Base-by-base conservation (phyloP, 2,329 filamentous ascomycete genomes). In the Trichoderma afroharzianum region DNA sequence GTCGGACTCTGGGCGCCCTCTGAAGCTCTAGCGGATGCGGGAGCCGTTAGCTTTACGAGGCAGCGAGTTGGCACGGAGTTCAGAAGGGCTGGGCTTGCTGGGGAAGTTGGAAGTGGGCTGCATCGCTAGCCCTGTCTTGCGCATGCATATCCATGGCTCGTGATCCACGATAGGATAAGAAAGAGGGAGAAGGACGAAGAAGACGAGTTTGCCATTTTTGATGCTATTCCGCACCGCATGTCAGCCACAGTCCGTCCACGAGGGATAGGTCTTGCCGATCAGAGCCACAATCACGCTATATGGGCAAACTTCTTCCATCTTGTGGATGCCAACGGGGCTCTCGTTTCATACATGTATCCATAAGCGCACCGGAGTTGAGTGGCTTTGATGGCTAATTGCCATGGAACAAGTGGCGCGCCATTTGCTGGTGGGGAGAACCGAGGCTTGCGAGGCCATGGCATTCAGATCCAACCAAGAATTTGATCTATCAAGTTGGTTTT, bases 251-350 rank as follows among this genome's bases (percentile, higher is more conserved):
- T 8, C 9, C 53, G 53, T 68, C 64, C 26, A 47, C 26, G 55
- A 50, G 66, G 55, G 36, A 50, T 26, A 61, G 18, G 39, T 28
- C 68, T 59, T 66, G 68, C 59, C 59, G 68, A 63, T 71, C 68
- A 64, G 68, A 64, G 61, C 68, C 68, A 66, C 68, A 71, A 71
- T 71, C 68, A 58, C 61, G 39, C 28, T 63, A 64, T 63, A 59
- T 36, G 58, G 28, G 53, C 47, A 64, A 64, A 47, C 36, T 70
- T 36, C 14, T 43, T 47, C 59, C 15, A 58, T 57, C 59, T 21
- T 21, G 59, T 63, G 68, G 59, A 58, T 58, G 59, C 28, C 33
- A 33, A 59, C 26, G n/a, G 36, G 55, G 39, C 57, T 30, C 30
- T 68, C 39, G 67, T 69, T 69, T 62, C 67, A 36, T 47, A 43